A percentile compares a stretch with the other conserved stretches of the same genome.
These are phyloP conservation scores for Psidium friedrichsthalianum DNA, from an alignment of 345 rosid species.

Conservation along the genomic window DNA sequence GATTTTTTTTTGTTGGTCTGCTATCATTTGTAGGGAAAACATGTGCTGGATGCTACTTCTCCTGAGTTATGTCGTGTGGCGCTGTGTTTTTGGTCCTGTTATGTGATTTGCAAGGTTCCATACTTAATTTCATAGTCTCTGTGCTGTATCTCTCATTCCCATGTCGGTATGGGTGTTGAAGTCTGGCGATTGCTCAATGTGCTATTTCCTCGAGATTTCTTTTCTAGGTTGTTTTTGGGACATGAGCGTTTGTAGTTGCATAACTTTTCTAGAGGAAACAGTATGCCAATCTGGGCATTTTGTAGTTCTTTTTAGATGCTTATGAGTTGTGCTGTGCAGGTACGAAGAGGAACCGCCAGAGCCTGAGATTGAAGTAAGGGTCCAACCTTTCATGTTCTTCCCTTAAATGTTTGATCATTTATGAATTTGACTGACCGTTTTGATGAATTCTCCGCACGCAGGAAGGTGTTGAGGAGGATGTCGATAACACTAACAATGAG, in stretches of 20 bases:
- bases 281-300: neutral
- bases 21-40: neutral
- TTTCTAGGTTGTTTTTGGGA: neutral
- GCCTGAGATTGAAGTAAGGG: constrained; percentile 68
- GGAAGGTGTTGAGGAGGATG: constrained; percentile 74
- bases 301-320: neutral
- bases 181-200: neutral
- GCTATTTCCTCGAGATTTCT: neutral
- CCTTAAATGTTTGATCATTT: neutral
- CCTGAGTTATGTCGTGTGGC: neutral
- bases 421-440: neutral
- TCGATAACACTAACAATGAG: constrained; percentile 48
- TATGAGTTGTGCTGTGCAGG: constrained; percentile 17
- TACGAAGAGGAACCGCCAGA: constrained; percentile 85
- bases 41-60: neutral
- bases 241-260: neutral
- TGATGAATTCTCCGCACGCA: constrained; percentile 12
- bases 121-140: neutral
- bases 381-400: neutral
- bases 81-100: neutral
- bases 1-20: neutral
- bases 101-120: neutral
- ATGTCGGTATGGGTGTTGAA: fast-evolving
- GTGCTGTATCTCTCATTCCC: neutral
- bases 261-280: neutral